These are phyloP conservation scores for Chondrus crispus DNA, from an alignment of 23 red algal species.

Conservation along the genomic window DNA sequence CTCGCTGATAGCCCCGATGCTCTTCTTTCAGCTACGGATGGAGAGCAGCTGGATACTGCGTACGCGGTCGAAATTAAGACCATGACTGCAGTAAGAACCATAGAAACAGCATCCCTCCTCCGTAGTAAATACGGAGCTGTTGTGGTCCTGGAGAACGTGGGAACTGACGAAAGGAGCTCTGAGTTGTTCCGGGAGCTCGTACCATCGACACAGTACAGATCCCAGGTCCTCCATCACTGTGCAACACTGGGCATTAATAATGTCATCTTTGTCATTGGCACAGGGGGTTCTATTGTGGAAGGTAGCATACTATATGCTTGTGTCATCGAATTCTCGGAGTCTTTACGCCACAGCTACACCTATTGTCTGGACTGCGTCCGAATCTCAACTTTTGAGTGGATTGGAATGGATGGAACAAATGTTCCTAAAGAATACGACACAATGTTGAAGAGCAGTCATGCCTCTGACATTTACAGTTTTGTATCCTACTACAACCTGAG, in stretches of 20 bases:
- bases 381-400: neutral
- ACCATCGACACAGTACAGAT: neutral
- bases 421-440: neutral
- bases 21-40: neutral
- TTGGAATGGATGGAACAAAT: neutral
- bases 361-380: neutral
- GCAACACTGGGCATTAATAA: neutral
- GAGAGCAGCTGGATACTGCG: neutral
- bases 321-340: neutral
- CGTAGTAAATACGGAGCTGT: neutral
- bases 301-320: neutral
- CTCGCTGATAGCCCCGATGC: constrained; percentile 19
- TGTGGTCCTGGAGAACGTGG: neutral
- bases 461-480: neutral
- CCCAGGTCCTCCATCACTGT: neutral
- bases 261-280: constrained; percentile 20
- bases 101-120: neutral
- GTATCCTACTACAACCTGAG: constrained; percentile 4
- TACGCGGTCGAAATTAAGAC: constrained; percentile 7
- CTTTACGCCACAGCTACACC: neutral
- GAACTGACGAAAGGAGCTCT: neutral
- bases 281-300: neutral
- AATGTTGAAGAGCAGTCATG: constrained; percentile 1
- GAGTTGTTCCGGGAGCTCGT: neutral
- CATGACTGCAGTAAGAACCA: neutral